Evolutionary conservation across 495 filamentous ascomycete genomes (phyloP), one percentile per base, ranked within the genome.

Genomic region (Hyaloscypha variabilis): DNA sequence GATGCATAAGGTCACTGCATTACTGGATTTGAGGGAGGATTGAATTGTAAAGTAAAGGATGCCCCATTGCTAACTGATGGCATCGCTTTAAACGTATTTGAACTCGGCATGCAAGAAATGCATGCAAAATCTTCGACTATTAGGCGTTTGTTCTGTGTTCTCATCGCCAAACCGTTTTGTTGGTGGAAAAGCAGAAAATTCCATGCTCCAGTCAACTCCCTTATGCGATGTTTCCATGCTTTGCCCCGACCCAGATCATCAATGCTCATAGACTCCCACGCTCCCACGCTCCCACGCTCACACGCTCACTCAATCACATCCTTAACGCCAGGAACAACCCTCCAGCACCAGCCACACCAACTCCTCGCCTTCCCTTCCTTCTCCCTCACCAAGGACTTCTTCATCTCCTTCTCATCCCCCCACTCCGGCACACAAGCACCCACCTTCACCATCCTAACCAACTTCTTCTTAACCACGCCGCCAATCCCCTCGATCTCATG

Each of bases 401-500:
- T 77, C 52, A 73, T 81, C 29, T 86, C 85, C 56, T 85, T 81
- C 79, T 95, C 93, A 74, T 95, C 91, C 64, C 91, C 90, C 76
- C 86, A 90, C 71, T 94, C 90, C 60, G 86, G 87, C 34, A 96
- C 93, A 65, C 88, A 92, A 23, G 89, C 90, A 17, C 93, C 93
- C 1, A 97, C 86, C 64, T 82, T 79, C 17, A 94, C 85, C 70
- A 89, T 85, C 68, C 88, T 88, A 74, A 91, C 90, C 8, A 87
- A 77, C 77, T 91, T 94, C 64, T 88, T 90, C 81, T 94, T 96
- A 55, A 96, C 85, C 11, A 87, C 81, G 0, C 93, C 93, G 17
- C 93, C 93, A 34, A 97, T 86, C 4, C 93, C 93, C 70, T 95
- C 91, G 67, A 96, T 87, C 75, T 97, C 93, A 72, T 94, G 91